phyloP scores from a whole-genome alignment of 202 grass and related monocot species.

The Panicum hallii region DNA sequence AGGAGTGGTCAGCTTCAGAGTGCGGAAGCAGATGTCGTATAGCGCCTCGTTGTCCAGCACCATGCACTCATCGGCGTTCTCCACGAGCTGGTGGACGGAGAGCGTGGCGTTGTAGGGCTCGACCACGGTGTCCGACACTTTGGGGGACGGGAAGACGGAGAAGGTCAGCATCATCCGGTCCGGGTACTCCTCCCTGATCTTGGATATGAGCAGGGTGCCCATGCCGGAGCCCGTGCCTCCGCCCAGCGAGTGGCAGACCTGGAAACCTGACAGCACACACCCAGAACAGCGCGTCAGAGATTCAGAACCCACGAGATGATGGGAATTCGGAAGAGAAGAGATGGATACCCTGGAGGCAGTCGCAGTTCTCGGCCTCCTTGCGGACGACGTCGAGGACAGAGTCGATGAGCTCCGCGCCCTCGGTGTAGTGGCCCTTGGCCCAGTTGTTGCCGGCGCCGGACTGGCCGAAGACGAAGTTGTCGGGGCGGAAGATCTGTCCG shows the following conservation, averaged over 20 bases:
- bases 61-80: constrained; percentile 97
- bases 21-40: constrained; percentile 83
- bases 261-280: constrained; percentile 57
- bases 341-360: constrained; percentile 78
- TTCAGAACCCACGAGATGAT: neutral
- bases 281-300: neutral
- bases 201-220: constrained; percentile 91
- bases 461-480: constrained; percentile 86
- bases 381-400: constrained; percentile 78
- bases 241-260: constrained; percentile 90
- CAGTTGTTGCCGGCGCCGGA: constrained; percentile 83
- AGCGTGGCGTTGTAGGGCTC: constrained; percentile 95
- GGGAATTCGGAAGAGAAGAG: neutral
- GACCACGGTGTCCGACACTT: constrained; percentile 92
- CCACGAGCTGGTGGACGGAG: constrained; percentile 90
- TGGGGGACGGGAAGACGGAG: constrained; percentile 94
- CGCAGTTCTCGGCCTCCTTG: constrained; percentile 87
- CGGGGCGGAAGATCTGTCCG: constrained; percentile 82
- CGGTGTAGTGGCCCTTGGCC: constrained; percentile 82
- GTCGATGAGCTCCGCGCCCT: constrained; percentile 89
- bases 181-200: constrained; percentile 93
- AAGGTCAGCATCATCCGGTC: constrained; percentile 97
- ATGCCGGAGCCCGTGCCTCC: constrained; percentile 89
- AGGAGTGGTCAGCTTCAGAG: constrained; percentile 74
- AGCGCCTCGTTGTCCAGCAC: constrained; percentile 86